Base-by-base conservation (phyloP, 2,329 filamentous ascomycete genomes). In the Trichoderma guizhouense region DNA sequence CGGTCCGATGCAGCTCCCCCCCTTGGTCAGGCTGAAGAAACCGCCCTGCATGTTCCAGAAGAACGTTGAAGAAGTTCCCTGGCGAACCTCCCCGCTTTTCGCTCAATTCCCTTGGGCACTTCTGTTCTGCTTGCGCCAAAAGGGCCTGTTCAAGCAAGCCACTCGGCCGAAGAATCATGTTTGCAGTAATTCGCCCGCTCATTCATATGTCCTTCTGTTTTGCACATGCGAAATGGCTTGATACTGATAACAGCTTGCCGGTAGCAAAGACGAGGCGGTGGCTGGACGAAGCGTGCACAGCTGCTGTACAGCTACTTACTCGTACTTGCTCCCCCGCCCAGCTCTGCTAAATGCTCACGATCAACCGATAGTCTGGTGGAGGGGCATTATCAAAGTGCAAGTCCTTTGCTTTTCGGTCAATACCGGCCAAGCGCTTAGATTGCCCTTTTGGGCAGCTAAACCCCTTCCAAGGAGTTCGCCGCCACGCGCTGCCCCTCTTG, bases 21-120 rank as follows among this genome's bases (percentile, higher is more conserved):
- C 67, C 67, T 53, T 36, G 34, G 47, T 11, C 47, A 63, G 67
- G 67, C 67, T 70, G 58, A 70, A 55, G 67, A 70, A 53, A 39
- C 67, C 67, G 67, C 67, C 64, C 67, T 70, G 58, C 57, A 70
- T 62, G 67, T 70, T 70, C 58, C 67, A 63, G 58, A 63, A 70
- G 58, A 36, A n/a, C 18, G 39, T 39, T 53, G 58, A 63, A 70
- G 12, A 63, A 70, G 12, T 36, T 26, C 28, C 30, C 53, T 53
- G 67, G 18, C 18, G 14, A n/a, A 8, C 24, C 55, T 28, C 39
- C 58, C 67, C 67, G 66, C 66, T 60, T 60, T 53, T 51, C 43
- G 18, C 43, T 51, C 43, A 21, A n/a, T 60, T 30, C 66, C 36
- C 43, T 32, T n/a, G 28, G n/a, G 18, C 39, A 28, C 28, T 64